Base-by-base conservation (phyloP, 164 flowering plant genomes). In the Amborella trichopoda region DNA sequence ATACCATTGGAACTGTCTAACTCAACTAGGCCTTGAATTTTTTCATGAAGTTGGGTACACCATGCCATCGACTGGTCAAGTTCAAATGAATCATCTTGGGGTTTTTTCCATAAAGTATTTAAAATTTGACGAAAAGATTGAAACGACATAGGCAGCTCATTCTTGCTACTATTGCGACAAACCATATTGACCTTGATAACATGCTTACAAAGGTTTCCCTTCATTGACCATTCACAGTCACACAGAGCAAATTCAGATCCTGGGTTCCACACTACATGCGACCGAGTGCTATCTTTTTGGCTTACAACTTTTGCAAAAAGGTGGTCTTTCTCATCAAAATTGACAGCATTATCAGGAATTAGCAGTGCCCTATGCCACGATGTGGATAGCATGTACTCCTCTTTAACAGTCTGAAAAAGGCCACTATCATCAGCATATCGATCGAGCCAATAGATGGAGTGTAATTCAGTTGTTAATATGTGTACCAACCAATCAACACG, bases 401-500 rank as follows among this genome's bases (percentile, higher is more conserved):
- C 91, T 68, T 77, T 93, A 24, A 93, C 88, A 60, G 70, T 74
- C 58, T 68, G 77, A 60, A 88, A 88, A 3, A 88, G 78, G 65
- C 78, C 87, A 52, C 75, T 74, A 62, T 93, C 96, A 68, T 91
- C 99, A 40, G 96, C 95, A 66, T 64, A 73, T 1, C 91, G 80
- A 46, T 82, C 89, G 48, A 88, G 90, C 99, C 96, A 91, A 60
- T 78, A 87, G 52, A 81, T 66, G 1, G 99, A 84, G 59, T 80
- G 95, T 62, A 91, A 61, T 56, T 91, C 99, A 12, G 95, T 83
- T 17, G 83, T 87, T 56, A 88, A 74, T 63, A 80, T 91, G 66
- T 87, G 90, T 42, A 87, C 95, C 53, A 91, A 63, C 99, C 99
- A 87, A 60, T 87, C 99, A 32, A 91, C 95, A 57, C 99, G 76